Evolutionary conservation across 2,329 filamentous ascomycete genomes (phyloP).

Genomic region (Penicillium sp.): DNA sequence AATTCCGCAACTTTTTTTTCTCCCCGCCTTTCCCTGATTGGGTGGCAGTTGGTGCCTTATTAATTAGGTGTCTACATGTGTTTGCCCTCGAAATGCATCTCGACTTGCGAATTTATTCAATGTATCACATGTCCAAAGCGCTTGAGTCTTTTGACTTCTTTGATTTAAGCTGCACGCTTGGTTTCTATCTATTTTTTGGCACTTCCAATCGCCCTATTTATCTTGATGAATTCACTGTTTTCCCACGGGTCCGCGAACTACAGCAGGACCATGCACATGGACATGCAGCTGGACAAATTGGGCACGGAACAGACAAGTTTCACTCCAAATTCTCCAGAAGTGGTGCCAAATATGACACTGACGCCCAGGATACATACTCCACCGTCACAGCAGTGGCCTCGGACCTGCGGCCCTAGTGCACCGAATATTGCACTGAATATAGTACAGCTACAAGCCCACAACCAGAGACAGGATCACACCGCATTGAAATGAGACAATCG

Average conservation of each 20-base stretch:
- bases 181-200: too few species aligned
- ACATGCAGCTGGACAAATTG: neutral
- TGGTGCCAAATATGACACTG: neutral
- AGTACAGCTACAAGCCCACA: neutral
- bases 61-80: neutral
- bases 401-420: neutral
- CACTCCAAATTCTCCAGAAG: neutral
- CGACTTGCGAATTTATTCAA: neutral
- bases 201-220: neutral
- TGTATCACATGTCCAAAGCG: neutral
- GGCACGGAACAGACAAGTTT: too few species aligned
- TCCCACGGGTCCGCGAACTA: neutral
- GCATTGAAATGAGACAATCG: neutral
- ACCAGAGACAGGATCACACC: neutral
- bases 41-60: constrained; percentile 2
- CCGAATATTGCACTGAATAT: neutral
- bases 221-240: neutral
- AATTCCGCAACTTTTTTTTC: constrained; percentile 30
- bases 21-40: constrained; percentile 22
- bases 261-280: neutral
- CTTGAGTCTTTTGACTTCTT: neutral
- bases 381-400: neutral
- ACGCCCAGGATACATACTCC: neutral
- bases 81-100: neutral
- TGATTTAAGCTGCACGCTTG: neutral